Base-by-base conservation (phyloP, 2,329 filamentous ascomycete species). In the Fusarium protoensiforme region DNA sequence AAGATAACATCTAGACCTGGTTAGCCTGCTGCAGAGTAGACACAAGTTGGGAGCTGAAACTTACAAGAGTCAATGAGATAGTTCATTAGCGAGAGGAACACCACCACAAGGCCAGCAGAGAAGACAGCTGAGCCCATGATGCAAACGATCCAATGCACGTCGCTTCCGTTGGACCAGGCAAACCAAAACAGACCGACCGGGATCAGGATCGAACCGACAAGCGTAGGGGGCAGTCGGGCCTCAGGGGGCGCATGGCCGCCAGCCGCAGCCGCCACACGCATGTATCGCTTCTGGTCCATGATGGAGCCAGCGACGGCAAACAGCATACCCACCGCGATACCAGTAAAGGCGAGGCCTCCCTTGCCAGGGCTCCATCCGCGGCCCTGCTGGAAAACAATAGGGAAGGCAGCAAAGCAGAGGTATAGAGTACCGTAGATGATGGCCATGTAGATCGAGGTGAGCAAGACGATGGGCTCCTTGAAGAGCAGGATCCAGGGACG, bases 401-500 rank as follows among this genome's bases (percentile, higher is more conserved):
- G 88, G 75, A 88, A 89, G 4, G 87, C 87, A 18, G 83, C 85
- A 69, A 89, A 89, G 67, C 87, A 83, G 78, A 89, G 84, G 78
- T 89, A 90, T 5, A 90, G 78, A 0, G 87, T 88, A 24, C 86
- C 86, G 73, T 88, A 88, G 71, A 88, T 81, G 68, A 88, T 90
- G 71, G 90, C 88, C 85, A 91, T 88, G 83, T 93, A 93, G 29
- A 92, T 83, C 8, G 87, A 88, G 6, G 90, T 84, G 11, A 93
- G 83, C 13, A 92, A 79, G 27, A 93, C 90, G 71, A 93, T 93
- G 7, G 91, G 91, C 75, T 93, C 91, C 61, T 82, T 82, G 83
- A 93, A 90, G 2, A 93, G 85, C 7, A 94, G 83, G 39, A 91
- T 81, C 90, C 89, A 92, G 2, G 92, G 92, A 2, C 91, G 86